A percentile compares a stretch with the other conserved stretches of the same genome.
These are phyloP conservation scores for Pezicula radicicola DNA, from an alignment of 2,329 filamentous ascomycete genomes.

Conservation along the genomic window DNA sequence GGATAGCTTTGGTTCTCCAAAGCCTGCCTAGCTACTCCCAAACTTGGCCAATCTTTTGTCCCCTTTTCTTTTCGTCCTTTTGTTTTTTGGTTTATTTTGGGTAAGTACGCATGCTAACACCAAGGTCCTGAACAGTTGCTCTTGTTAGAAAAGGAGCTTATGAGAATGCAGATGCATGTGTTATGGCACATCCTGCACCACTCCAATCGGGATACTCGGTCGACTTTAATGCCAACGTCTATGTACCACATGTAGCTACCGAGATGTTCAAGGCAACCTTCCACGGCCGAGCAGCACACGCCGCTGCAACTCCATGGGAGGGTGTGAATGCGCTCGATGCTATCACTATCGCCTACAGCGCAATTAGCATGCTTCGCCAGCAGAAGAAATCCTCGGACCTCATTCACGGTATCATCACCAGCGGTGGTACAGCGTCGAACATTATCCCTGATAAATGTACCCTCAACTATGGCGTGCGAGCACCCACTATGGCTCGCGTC, in stretches of 20 bases:
- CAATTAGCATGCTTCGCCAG: constrained; percentile 27
- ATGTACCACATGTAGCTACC: neutral
- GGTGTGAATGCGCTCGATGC: constrained; percentile 39
- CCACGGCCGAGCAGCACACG: constrained; percentile 26
- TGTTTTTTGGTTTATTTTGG: too few species aligned
- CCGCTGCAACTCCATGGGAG: constrained; percentile 30
- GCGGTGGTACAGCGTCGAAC: neutral
- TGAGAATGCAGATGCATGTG: constrained; percentile 29
- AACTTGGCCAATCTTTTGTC: too few species aligned
- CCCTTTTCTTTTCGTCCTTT: too few species aligned
- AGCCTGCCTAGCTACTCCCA: too few species aligned
- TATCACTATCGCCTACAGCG: constrained; percentile 31
- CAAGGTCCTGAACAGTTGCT: too few species aligned
- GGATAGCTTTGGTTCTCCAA: too few species aligned
- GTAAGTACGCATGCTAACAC: too few species aligned
- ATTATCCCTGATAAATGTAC: neutral
- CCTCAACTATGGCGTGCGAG: neutral
- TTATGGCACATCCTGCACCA: constrained; percentile 34
- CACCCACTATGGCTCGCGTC: neutral
- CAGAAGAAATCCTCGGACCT: constrained; percentile 21
- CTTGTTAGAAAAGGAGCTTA: constrained; percentile 41
- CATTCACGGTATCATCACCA: constrained; percentile 28
- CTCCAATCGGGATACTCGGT: neutral
- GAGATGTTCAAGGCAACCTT: constrained; percentile 3
- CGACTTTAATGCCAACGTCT: neutral